These are phyloP conservation scores for Schrenkiella parvula DNA, from an alignment of 345 rosid species.

Conservation along the genomic window DNA sequence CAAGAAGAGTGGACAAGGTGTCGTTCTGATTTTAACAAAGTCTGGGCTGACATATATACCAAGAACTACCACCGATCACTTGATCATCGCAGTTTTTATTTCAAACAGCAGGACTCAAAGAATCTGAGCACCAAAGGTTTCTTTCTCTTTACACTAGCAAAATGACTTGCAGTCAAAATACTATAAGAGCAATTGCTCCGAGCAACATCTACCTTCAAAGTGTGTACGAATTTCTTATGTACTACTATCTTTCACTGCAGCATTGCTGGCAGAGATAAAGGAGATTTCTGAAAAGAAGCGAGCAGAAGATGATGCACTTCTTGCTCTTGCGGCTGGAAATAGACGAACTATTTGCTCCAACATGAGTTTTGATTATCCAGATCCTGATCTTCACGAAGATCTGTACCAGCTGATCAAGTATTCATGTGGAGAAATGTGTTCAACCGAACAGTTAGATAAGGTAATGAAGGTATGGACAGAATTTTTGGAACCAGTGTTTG, in stretches of 20 bases:
- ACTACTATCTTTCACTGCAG: slow-evolving; percentile 42
- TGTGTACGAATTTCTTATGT: neutral
- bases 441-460: slow-evolving; percentile 82
- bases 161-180: neutral
- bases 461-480: slow-evolving; percentile 92
- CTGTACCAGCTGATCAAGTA: slow-evolving; percentile 87
- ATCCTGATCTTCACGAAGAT: slow-evolving; percentile 85
- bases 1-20: slow-evolving; percentile 97
- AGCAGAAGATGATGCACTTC: slow-evolving; percentile 76
- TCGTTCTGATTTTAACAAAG: slow-evolving; percentile 92
- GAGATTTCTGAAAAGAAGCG: slow-evolving; percentile 80
- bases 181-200: neutral
- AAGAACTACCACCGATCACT: slow-evolving; percentile 96
- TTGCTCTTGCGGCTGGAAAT: slow-evolving; percentile 83
- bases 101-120: slow-evolving; percentile 96
- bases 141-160: neutral
- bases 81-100: slow-evolving; percentile 96
- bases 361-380: slow-evolving; percentile 76
- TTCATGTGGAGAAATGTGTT: slow-evolving; percentile 91
- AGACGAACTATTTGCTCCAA: slow-evolving; percentile 55
- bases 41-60: slow-evolving; percentile 93
- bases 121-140: slow-evolving; percentile 90
- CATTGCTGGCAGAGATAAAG: slow-evolving; percentile 82
- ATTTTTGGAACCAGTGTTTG: slow-evolving; percentile 83
- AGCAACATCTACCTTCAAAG: neutral